Evolutionary conservation across 768 basidiomycete species (phyloP), one percentile per base, ranked within the genome.

Genomic region (Mycena galericulata): DNA sequence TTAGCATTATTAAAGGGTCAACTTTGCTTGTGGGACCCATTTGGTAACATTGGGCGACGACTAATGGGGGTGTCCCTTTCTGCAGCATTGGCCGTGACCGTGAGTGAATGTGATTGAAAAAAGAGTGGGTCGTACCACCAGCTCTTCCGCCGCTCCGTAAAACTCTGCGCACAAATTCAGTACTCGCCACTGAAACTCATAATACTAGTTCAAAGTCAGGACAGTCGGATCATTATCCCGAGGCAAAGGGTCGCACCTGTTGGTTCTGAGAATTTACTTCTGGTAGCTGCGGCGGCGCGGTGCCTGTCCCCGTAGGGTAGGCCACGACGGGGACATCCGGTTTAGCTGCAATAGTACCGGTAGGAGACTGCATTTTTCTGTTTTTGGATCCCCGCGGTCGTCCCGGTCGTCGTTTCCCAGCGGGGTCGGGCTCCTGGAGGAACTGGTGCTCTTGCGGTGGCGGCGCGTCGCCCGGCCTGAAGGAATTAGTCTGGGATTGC

Each of bases 121-220:
- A n/a, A n/a, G n/a, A n/a, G 40, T 64, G 29, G 50, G 54, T 43
- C 65, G 54, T 78, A 94, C 93, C 65, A 95, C 86, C 50, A 95
- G 86, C 78, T 95, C 93, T 78, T 94, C 93, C 20, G 93, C 93
- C 8, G 93, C 93, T 29, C 89, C 90, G 79, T 95, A 95, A 76
- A 95, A 95, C 76, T 95, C 93, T 1, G 92, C 89, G 77, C 93
- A 95, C 43, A 95, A 81, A 74, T 93, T 93, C 64, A 94, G 77
- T 43, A 93, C 88, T 60, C 92, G 88, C 93, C 93, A 94, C 76
- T 94, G 93, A 74, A 94, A 94, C 75, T 94, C 92, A 77, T 92
- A 93, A 77, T 92, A 94, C 70, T 72, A 20, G 46, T 5, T 7
- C 15, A 24, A 9, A 14, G 50, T 63, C 14, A 65, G 27, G 20